Evolutionary conservation across 495 filamentous ascomycete genomes (phyloP), one percentile per base, ranked within the genome.

Genomic region (Hypoxylon crocopeplum): DNA sequence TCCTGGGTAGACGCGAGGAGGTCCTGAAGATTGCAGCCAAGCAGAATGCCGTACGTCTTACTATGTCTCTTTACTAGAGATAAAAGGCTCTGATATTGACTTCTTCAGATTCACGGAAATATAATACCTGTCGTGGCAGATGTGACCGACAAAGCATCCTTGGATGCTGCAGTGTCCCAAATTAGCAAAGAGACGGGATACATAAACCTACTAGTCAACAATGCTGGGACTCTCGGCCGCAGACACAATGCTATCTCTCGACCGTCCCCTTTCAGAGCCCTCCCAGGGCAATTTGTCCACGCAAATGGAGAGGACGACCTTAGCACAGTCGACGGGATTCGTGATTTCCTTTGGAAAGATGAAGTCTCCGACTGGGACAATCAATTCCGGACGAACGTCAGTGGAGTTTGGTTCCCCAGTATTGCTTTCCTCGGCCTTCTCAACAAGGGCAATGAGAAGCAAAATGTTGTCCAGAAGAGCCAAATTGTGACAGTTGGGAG

Each of bases 1-100:
- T 87, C 59, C 72, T 83, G 13, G 82, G 81, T 21, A 81, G 85
- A 12, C 78, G 84, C 16, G 66, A 72, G 48, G 75, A 79, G 15
- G 68, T 70, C 5, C 75, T 87, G 16, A 59, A 75, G 40, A 78
- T 79, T 36, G 80, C 82, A 17, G 77, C 70, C 10, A n/a, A n/a
- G n/a, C n/a, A n/a, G n/a, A n/a, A n/a, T n/a, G n/a, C n/a, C n/a
- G n/a, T n/a, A n/a, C n/a, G n/a, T n/a, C n/a, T n/a, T n/a, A n/a
- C n/a, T n/a, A n/a, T n/a, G n/a, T n/a, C n/a, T n/a, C n/a, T n/a
- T n/a, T n/a, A n/a, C n/a, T n/a, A n/a, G n/a, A n/a, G n/a, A n/a
- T n/a, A n/a, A n/a, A n/a, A n/a, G n/a, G n/a, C n/a, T n/a, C n/a
- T n/a, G n/a, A n/a, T n/a, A n/a, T n/a, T n/a, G n/a, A n/a, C n/a